These are phyloP conservation scores for Colletotrichum neosansevieriae DNA, from an alignment of 2,329 filamentous ascomycete species.

Conservation along the genomic window DNA sequence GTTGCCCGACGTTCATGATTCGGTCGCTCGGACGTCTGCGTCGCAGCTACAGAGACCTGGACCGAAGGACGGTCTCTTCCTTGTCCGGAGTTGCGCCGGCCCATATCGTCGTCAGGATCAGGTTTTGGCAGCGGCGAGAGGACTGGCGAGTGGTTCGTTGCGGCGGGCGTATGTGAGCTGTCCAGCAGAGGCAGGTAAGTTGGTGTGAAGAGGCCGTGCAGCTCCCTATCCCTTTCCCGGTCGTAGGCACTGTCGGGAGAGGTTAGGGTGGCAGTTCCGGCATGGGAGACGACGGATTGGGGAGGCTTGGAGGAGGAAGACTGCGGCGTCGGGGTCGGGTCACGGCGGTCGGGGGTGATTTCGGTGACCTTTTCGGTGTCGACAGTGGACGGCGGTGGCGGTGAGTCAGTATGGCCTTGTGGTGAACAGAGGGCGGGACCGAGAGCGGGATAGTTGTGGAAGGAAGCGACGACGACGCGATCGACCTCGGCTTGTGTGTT, in stretches of 20 bases:
- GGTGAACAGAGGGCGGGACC: constrained; percentile 49
- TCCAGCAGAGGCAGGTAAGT: constrained; percentile 73
- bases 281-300: constrained; percentile 27
- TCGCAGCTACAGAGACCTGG: constrained; percentile 31
- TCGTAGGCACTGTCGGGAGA: constrained; percentile 41
- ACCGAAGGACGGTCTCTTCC: not conserved
- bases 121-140: constrained; percentile 41
- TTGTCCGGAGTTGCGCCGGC: constrained; percentile 23
- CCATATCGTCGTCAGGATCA: constrained; percentile 24
- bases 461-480: constrained; percentile 58
- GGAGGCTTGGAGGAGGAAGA: constrained; percentile 32
- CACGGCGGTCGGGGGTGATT: constrained; percentile 18
- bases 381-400: constrained; percentile 45
- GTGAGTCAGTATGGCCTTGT: constrained; percentile 50
- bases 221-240: constrained; percentile 69
- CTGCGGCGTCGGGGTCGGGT: constrained; percentile 23
- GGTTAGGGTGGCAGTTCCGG: constrained; percentile 31
- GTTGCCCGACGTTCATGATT: constrained; percentile 55
- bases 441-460: constrained; percentile 61
- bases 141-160: constrained; percentile 41
- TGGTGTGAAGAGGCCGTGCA: constrained; percentile 73
- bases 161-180: constrained; percentile 48
- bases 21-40: constrained; percentile 46
- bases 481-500: constrained; percentile 61
- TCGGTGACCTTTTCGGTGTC: constrained; percentile 25